Conservation (phyloP, 2,329 filamentous ascomycete genomes). For the Dactylellina cionopaga region DNA sequence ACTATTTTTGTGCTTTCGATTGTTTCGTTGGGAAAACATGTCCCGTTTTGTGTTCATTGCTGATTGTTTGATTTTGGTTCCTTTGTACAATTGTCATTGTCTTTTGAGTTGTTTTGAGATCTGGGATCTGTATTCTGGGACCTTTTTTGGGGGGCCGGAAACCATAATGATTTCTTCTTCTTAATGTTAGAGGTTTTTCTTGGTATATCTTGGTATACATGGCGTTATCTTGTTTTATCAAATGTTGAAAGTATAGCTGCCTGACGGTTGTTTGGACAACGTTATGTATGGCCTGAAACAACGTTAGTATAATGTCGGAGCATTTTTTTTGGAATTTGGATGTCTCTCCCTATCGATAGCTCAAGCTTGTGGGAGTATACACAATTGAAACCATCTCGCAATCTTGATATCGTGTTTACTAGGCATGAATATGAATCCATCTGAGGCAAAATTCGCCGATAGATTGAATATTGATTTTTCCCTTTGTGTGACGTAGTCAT, state of each 20-base stretch:
- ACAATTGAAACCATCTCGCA: too few species aligned
- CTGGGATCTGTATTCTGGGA: too few species aligned
- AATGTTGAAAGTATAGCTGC: too few species aligned
- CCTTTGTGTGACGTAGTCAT: constrained; percentile 48
- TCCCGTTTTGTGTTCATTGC: neutral
- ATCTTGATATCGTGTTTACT: too few species aligned
- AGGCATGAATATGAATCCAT: too few species aligned
- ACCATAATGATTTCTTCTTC: too few species aligned
- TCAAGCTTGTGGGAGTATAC: too few species aligned
- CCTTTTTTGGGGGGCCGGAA: neutral
- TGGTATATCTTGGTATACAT: neutral
- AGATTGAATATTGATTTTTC: constrained; percentile 6
- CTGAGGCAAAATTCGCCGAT: too few species aligned
- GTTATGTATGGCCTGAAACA: neutral
- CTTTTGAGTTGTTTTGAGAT: neutral
- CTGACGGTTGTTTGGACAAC: too few species aligned
- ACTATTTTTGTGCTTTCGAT: neutral
- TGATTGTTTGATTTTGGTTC: neutral
- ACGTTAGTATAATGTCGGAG: neutral
- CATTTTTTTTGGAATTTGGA: neutral
- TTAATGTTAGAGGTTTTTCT: neutral
- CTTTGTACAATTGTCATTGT: neutral
- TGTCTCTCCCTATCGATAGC: too few species aligned
- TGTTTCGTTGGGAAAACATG: neutral
- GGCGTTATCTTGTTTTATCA: neutral